Evolutionary conservation across 352 stramenopile genomes (phyloP).

Genomic region (Pythium grandisporangium): DNA sequence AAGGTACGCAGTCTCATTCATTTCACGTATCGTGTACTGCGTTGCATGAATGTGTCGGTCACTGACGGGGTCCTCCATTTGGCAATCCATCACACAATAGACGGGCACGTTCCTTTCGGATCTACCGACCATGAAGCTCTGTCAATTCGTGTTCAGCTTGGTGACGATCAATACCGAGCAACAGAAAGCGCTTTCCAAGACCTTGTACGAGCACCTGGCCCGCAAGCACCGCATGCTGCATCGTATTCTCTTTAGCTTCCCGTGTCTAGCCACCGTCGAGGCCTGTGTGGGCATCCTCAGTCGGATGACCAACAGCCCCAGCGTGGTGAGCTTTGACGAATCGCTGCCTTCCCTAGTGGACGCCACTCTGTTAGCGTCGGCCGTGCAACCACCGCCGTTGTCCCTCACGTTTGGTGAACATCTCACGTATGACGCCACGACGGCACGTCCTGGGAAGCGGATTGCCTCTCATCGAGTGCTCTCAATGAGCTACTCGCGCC

Average conservation of each 20-base stretch:
- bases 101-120: slow-evolving; percentile 52
- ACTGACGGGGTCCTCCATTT: too few species aligned
- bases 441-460: too few species aligned
- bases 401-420: slow-evolving; percentile 15
- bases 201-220: slow-evolving; percentile 57
- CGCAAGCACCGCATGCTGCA: slow-evolving; percentile 72
- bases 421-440: slow-evolving; percentile 5
- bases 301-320: slow-evolving; percentile 65
- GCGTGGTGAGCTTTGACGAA: slow-evolving; percentile 45
- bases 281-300: slow-evolving; percentile 63
- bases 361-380: slow-evolving; percentile 2
- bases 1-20: slow-evolving; percentile 24
- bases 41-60: neutral
- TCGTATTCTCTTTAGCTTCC: slow-evolving; percentile 72
- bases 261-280: slow-evolving; percentile 57
- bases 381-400: slow-evolving; percentile 8
- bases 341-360: too few species aligned
- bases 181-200: slow-evolving; percentile 48
- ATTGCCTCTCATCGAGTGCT: too few species aligned
- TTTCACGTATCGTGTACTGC: too few species aligned
- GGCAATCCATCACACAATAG: slow-evolving; percentile 17
- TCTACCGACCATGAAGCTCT: slow-evolving; percentile 71
- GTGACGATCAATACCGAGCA: slow-evolving; percentile 58
- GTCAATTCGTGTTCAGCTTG: slow-evolving; percentile 56
- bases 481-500: neutral